Conservation (phyloP, 495 filamentous ascomycete species). For the Penicillium salamii region DNA sequence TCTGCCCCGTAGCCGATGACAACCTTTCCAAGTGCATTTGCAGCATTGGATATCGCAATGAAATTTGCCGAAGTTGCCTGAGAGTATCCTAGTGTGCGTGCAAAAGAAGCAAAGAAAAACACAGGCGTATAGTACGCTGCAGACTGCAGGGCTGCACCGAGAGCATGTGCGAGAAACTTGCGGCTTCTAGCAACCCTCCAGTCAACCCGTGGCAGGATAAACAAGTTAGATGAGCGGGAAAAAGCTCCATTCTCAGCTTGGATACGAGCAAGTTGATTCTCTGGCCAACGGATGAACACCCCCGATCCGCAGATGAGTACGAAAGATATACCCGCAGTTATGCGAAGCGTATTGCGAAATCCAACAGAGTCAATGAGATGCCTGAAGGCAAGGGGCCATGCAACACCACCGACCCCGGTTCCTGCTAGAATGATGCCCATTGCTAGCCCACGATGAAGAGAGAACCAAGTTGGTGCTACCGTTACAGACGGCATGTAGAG, state of each 20-base stretch:
- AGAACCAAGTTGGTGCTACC: conserved; percentile 37
- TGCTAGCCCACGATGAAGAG: conserved; percentile 27
- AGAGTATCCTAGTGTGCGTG: conserved; percentile 38
- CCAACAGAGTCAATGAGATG: conserved; percentile 27
- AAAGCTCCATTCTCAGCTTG: conserved; percentile 19
- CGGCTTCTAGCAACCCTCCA: conserved; percentile 28
- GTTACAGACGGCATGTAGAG: conserved; percentile 38
- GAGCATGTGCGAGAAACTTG: conserved; percentile 33
- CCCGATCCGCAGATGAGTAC: conserved; percentile 24
- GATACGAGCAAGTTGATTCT: conserved; percentile 20
- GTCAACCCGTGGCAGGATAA: conserved; percentile 28
- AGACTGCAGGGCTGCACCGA: conserved; percentile 32
- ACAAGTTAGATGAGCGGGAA: not conserved
- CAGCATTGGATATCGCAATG: conserved; percentile 30
- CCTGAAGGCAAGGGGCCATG: conserved; percentile 34
- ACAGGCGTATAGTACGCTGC: conserved; percentile 41
- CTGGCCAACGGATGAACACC: conserved; percentile 30
- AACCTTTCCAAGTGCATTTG: conserved; percentile 27
- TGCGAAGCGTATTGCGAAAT: conserved; percentile 37
- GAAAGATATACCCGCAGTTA: conserved; percentile 33
- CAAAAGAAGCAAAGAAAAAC: conserved; percentile 39
- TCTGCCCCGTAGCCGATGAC: conserved; percentile 40
- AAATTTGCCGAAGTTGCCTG: conserved; percentile 32
- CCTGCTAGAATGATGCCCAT: conserved; percentile 40
- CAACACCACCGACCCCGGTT: conserved; percentile 33